These are phyloP conservation scores for Westerdykella aurantiaca DNA, from an alignment of 2,329 filamentous ascomycete genomes.

Conservation along the genomic window DNA sequence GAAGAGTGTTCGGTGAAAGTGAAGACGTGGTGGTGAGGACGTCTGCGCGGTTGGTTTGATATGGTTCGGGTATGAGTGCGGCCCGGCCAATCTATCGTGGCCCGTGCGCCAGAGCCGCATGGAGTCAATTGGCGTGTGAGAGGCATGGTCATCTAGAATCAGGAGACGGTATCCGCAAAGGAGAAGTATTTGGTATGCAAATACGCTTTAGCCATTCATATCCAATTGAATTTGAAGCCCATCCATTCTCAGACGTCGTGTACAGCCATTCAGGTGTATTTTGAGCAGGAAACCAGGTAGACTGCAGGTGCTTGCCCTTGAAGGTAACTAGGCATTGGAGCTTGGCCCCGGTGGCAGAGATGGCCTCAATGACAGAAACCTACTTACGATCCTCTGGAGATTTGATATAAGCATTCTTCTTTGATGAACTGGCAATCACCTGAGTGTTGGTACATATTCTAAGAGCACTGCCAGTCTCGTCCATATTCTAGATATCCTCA, in stretches of 20 bases:
- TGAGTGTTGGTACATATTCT: too few relatives aligned
- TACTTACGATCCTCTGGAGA: slow-evolving; percentile 1
- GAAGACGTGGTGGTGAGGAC: slow-evolving; percentile 78
- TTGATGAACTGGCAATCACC: neutral
- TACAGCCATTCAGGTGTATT: slow-evolving; percentile 8
- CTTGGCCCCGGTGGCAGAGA: neutral
- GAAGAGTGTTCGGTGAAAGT: slow-evolving; percentile 45
- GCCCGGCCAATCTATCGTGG: too few relatives aligned
- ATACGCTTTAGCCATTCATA: slow-evolving; percentile 5
- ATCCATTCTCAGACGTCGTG: slow-evolving; percentile 10
- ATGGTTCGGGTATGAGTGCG: too few relatives aligned
- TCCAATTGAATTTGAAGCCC: slow-evolving; percentile 9
- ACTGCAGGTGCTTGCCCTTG: slow-evolving; percentile 3
- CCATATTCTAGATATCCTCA: too few relatives aligned
- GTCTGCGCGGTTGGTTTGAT: slow-evolving; percentile 42
- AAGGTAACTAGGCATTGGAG: slow-evolving; percentile 2
- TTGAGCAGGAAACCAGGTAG: neutral
- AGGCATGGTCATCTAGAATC: slow-evolving; percentile 8
- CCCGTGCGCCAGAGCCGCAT: neutral
- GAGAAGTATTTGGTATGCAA: slow-evolving; percentile 5
- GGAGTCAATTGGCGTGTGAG: slow-evolving; percentile 6
- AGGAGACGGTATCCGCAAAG: slow-evolving; percentile 1
- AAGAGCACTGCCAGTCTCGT: too few relatives aligned
- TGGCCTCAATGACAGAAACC: slow-evolving; percentile 2
- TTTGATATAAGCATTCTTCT: slow-evolving; percentile 1